Percentiles rank a stretch among this genome's conserved stretches.
These are phyloP conservation scores for Pseudogymnoascus sp. DNA, from an alignment of 2,329 filamentous ascomycete species.

Conservation along the genomic window DNA sequence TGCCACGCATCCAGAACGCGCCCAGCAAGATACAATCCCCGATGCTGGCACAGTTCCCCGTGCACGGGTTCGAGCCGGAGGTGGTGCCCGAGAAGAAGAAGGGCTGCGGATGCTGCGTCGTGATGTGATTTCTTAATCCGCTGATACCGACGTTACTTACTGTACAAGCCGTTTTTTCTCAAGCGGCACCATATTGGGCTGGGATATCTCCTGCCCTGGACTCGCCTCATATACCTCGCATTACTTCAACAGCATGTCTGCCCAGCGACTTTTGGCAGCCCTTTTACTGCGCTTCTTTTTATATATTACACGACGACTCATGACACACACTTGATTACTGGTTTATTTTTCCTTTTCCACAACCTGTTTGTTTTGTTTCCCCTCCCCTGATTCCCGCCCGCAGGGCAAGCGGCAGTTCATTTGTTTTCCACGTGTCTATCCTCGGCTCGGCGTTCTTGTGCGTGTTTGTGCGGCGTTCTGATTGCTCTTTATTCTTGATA, in stretches of 20 bases:
- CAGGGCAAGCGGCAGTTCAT: constrained; percentile 11
- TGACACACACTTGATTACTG: constrained; percentile 1
- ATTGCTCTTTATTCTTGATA: constrained; percentile 1
- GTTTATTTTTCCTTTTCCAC: background rate
- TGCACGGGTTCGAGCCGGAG: constrained; percentile 35
- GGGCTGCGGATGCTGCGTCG: constrained; percentile 44
- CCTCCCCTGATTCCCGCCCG: constrained; percentile 9
- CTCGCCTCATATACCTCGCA: background rate
- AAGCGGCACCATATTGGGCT: background rate
- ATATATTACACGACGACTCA: constrained; percentile 12
- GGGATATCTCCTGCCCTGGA: background rate
- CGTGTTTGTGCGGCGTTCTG: constrained; percentile 8
- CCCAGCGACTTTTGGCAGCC: background rate
- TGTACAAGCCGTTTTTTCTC: background rate
- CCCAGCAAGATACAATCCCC: constrained; percentile 22
- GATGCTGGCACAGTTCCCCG: constrained; percentile 30
- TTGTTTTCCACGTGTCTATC: background rate
- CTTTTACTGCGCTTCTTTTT: background rate
- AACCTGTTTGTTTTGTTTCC: background rate
- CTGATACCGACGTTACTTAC: background rate
- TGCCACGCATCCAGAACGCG: constrained; percentile 52
- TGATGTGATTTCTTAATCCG: constrained; percentile 39
- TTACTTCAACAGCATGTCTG: constrained; percentile 4
- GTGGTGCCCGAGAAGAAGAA: constrained; percentile 38
- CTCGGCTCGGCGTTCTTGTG: constrained; percentile 2